A percentile compares a stretch with the other conserved stretches of the same genome.
Conservation (phyloP, 2,329 filamentous ascomycete species). For the Teratosphaeria zuluensis region DNA sequence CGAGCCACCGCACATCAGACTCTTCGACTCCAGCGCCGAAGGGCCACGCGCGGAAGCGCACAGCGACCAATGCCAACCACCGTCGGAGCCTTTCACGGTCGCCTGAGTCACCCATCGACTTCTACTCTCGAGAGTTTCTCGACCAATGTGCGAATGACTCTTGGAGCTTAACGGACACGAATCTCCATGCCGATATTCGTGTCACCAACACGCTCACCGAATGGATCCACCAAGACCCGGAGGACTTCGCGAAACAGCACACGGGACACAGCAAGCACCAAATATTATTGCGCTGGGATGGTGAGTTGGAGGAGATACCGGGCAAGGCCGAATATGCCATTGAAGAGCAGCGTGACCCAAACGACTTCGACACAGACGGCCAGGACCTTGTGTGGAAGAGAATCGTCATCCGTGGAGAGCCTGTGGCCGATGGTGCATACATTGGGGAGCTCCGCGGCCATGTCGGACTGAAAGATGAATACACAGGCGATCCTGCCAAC, state of each 20-base stretch:
- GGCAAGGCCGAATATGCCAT: conserved; percentile 43
- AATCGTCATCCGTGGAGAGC: conserved; percentile 43
- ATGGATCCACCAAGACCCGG: conserved; percentile 69
- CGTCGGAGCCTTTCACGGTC: conserved; percentile 69
- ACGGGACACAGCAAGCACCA: conserved; percentile 49
- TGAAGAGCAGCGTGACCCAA: conserved; percentile 43
- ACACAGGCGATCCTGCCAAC: conserved; percentile 35
- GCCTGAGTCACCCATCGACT: conserved; percentile 33
- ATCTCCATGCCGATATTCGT: conserved; percentile 65
- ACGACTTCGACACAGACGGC: conserved; percentile 39
- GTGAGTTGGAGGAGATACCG: conserved; percentile 44
- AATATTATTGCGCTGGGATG: conserved; percentile 57
- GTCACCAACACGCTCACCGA: conserved; percentile 65
- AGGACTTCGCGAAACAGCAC: conserved; percentile 21
- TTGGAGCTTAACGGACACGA: conserved; percentile 51
- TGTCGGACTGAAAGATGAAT: conserved; percentile 39
- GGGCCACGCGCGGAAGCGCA: conserved; percentile 53
- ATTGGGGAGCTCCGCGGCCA: conserved; percentile 62
- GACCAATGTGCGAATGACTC: conserved; percentile 47
- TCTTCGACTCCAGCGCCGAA: conserved; percentile 60
- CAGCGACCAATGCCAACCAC: conserved; percentile 47
- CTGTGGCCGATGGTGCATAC: conserved; percentile 42
- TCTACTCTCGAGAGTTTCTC: conserved; percentile 53
- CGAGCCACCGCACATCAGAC: conserved; percentile 66
- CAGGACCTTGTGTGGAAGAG: conserved; percentile 61